Base-by-base conservation (phyloP, 495 filamentous ascomycete genomes). In the Parachaetomium inaequale region DNA sequence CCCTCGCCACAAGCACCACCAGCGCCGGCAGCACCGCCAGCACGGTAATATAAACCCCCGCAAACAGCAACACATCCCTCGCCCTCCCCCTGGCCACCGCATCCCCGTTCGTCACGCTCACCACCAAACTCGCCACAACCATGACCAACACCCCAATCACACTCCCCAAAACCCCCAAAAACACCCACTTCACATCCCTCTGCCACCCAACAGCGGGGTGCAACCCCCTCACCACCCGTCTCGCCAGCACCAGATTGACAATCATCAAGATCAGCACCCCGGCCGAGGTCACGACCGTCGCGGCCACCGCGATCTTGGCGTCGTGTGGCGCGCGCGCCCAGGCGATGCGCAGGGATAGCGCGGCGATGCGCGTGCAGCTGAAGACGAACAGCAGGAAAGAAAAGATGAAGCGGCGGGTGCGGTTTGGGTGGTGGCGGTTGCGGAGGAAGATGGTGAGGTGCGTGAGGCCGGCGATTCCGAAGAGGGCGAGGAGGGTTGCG, bases 11-110 rank as follows among this genome's bases (percentile, higher is more conserved):
- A 3, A 54, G 47, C 4, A 70, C 47, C 7, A 0, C 84, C 79
- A 58, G 92, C 67, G 92, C 92, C 68, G 93, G 91, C 3, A 93
- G 74, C 71, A 93, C 90, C 3, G 87, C 81, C 58, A 95, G 73
- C 54, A 88, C 71, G 25, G 86, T 76, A 65, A 90, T 83, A 68
- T 87, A 92, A 10, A 87, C 88, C 12, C 75, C 69, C 23, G 81
- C 88, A 62, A 89, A 84, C 15, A 90, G 78, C 66, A 88, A 81
- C 51, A 95, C 79, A 59, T 81, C 79, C 57, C 84, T 83, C 67
- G 87, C 83, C 60, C 78, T 81, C 4, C 68, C 70, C 29, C 76
- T 47, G 2, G 63, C 81, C 42, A 80, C 74, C 0, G 69, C 19
- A 63, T 86, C 78, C 2, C 87, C 76, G 0, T 89, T 90, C 66